These are phyloP conservation scores for Teratosphaeria zuluensis DNA, from an alignment of 2,329 filamentous ascomycete genomes.

Conservation along the genomic window DNA sequence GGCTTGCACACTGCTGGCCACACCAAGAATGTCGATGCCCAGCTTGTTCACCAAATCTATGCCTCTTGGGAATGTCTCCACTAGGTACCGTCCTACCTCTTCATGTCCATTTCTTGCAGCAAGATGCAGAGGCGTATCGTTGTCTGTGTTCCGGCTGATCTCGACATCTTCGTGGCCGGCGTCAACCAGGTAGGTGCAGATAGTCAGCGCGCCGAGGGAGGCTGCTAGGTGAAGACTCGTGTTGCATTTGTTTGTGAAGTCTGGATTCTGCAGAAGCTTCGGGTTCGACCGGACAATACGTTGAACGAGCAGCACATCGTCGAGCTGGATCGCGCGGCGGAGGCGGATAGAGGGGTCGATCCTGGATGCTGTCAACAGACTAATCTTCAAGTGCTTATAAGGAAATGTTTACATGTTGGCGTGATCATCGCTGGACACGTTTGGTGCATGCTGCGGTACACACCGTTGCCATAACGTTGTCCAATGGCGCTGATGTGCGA, in stretches of 20 bases:
- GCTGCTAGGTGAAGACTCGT: conserved; percentile 77
- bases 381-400: neutral
- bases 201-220: conserved; percentile 57
- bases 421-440: neutral
- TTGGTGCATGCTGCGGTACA: neutral
- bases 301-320: conserved; percentile 61
- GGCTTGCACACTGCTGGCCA: conserved; percentile 21
- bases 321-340: conserved; percentile 69
- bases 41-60: conserved; percentile 57
- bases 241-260: conserved; percentile 66
- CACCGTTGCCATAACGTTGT: neutral
- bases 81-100: conserved; percentile 63
- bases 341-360: conserved; percentile 69
- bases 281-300: conserved; percentile 70
- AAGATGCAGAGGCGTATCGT: conserved; percentile 74
- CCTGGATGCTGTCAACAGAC: conserved; percentile 39
- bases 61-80: conserved; percentile 51
- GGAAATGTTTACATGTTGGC: neutral
- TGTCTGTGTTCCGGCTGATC: conserved; percentile 66
- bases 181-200: conserved; percentile 60
- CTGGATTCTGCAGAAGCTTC: conserved; percentile 65
- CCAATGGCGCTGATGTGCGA: neutral
- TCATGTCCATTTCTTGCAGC: conserved; percentile 61
- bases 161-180: conserved; percentile 64
- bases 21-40: conserved; percentile 58